phyloP scores from a whole-genome alignment of 768 basidiomycete genomes.

The Phylloporus rhodoxanthus region DNA sequence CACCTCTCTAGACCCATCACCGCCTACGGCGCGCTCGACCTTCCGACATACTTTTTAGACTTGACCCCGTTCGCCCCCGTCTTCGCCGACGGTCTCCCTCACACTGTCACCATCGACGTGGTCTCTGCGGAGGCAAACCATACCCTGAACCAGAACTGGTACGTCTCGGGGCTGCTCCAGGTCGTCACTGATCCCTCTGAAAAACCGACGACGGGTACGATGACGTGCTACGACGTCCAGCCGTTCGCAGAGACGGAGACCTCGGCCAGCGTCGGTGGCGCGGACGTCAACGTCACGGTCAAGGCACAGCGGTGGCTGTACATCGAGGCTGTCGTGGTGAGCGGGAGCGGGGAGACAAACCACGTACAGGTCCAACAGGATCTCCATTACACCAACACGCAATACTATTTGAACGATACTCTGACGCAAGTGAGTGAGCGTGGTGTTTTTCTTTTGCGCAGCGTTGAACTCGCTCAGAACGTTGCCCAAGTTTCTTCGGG shows the following conservation, averaged over 20 bases:
- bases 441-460: neutral
- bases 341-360: slow-evolving; percentile 54
- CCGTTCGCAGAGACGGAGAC: slow-evolving; percentile 51
- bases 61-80: slow-evolving; percentile 71
- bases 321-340: slow-evolving; percentile 56
- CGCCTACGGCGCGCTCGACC: slow-evolving; percentile 69
- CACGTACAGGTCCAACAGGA: slow-evolving; percentile 58
- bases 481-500: slow-evolving; percentile 48
- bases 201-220: slow-evolving; percentile 61
- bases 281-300: slow-evolving; percentile 58
- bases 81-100: slow-evolving; percentile 61
- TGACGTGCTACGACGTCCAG: slow-evolving; percentile 51
- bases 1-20: slow-evolving; percentile 52
- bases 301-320: slow-evolving; percentile 50
- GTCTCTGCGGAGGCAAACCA: slow-evolving; percentile 63
- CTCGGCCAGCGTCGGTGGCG: slow-evolving; percentile 37
- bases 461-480: slow-evolving; percentile 30
- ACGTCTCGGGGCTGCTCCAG: slow-evolving; percentile 63
- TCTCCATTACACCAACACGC: slow-evolving; percentile 55
- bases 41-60: slow-evolving; percentile 74
- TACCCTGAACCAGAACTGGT: slow-evolving; percentile 71
- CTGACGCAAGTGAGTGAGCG: slow-evolving; percentile 31
- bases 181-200: slow-evolving; percentile 60
- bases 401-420: slow-evolving; percentile 50
- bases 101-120: slow-evolving; percentile 69